Conservation (phyloP, 2,329 filamentous ascomycete species). For the Zasmidium cellare region DNA sequence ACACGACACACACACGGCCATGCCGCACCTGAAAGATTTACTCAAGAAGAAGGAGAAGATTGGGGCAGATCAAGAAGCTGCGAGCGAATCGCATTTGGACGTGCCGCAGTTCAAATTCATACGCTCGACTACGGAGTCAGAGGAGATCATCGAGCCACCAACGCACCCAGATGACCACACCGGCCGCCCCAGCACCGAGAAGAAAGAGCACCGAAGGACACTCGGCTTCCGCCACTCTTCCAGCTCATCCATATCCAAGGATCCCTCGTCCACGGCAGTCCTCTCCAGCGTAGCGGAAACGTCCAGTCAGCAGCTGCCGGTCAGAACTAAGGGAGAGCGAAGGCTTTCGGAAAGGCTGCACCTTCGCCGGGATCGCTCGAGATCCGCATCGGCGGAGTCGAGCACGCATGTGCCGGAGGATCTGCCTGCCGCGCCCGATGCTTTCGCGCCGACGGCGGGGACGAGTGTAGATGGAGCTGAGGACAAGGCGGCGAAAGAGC, state of each 20-base stretch:
- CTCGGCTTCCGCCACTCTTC: constrained; percentile 38
- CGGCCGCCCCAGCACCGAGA: constrained; percentile 9
- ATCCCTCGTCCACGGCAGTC: constrained; percentile 15
- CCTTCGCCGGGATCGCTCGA: constrained; percentile 52
- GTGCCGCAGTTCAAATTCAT: constrained; percentile 76
- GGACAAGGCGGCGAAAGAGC: constrained; percentile 40
- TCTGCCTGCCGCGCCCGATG: constrained; percentile 79
- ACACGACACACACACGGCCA: constrained; percentile 25
- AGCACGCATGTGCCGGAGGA: constrained; percentile 76
- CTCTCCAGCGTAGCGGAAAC: constrained; percentile 11
- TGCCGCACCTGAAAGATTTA: constrained; percentile 61
- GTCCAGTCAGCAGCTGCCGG: constrained; percentile 20
- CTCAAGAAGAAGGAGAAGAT: constrained; percentile 63
- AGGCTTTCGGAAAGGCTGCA: constrained; percentile 71
- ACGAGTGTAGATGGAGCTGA: constrained; percentile 30
- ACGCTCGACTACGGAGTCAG: constrained; percentile 76
- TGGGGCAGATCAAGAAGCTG: constrained; percentile 27
- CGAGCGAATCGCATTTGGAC: constrained; percentile 34
- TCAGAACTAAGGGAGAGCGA: constrained; percentile 36
- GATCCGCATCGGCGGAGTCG: constrained; percentile 55
- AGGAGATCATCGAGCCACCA: constrained; percentile 77
- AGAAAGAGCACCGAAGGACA: constrained; percentile 27
- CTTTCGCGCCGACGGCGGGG: constrained; percentile 33
- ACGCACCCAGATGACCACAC: constrained; percentile 47
- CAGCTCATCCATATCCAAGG: constrained; percentile 30